These are phyloP conservation scores for Clonostachys chloroleuca DNA, from an alignment of 2,329 filamentous ascomycete genomes.

Conservation along the genomic window DNA sequence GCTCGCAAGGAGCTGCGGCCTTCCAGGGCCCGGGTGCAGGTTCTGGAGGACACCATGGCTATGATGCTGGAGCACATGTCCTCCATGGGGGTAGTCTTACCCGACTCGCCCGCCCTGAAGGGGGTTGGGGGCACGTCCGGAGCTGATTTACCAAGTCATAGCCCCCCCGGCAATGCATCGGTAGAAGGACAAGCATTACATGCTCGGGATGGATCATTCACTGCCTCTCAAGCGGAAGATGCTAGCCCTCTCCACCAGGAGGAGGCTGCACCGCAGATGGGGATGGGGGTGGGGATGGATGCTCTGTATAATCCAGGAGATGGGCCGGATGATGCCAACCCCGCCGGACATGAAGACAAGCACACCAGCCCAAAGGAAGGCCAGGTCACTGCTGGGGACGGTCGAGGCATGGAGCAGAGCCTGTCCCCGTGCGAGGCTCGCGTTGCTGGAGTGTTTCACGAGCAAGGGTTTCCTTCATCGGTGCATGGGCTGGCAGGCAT, in stretches of 20 bases:
- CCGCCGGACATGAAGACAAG: too few species aligned
- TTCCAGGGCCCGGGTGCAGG: slow-evolving; percentile 19
- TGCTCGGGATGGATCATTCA: too few species aligned
- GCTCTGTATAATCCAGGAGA: background rate
- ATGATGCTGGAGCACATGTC: slow-evolving; percentile 25
- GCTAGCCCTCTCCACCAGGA: slow-evolving; percentile 12
- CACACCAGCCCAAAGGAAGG: background rate
- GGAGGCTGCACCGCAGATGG: slow-evolving; percentile 5
- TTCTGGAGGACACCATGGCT: slow-evolving; percentile 19
- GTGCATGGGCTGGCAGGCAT: slow-evolving; percentile 27
- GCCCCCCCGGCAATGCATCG: background rate
- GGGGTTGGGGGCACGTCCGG: too few species aligned
- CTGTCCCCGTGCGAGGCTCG: slow-evolving; percentile 25
- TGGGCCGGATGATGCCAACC: too few species aligned
- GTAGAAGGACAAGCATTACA: too few species aligned
- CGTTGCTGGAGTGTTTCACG: slow-evolving; percentile 25
- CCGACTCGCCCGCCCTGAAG: background rate
- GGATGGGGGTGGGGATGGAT: slow-evolving; percentile 10
- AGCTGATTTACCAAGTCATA: too few species aligned
- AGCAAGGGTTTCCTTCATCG: slow-evolving; percentile 24
- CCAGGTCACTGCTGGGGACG: background rate
- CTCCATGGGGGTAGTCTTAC: slow-evolving; percentile 16
- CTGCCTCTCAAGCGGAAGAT: background rate
- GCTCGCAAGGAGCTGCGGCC: slow-evolving; percentile 21
- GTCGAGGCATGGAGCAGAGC: slow-evolving; percentile 7